Evolutionary conservation across 768 basidiomycete species (phyloP).

Genomic region (Suillus subalutaceus): DNA sequence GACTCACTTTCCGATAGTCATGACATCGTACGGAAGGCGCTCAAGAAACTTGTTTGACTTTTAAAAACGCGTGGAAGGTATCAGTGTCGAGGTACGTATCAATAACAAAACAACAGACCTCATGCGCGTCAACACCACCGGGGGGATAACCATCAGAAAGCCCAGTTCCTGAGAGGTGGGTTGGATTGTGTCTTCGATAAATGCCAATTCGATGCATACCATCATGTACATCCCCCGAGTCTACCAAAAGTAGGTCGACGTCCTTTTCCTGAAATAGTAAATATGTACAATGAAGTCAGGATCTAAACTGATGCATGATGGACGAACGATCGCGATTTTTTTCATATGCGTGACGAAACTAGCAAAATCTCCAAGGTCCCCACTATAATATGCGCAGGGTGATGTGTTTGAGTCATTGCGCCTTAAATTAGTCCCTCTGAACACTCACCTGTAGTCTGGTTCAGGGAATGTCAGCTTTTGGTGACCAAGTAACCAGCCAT

Average conservation of each 20-base stretch:
- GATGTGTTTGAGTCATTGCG: background rate
- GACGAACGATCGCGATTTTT: slow-evolving; percentile 58
- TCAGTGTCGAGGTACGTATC: background rate
- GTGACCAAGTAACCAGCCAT: slow-evolving; percentile 85
- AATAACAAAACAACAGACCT: slow-evolving; percentile 41
- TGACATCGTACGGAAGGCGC: slow-evolving; percentile 76
- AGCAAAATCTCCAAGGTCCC: slow-evolving; percentile 79
- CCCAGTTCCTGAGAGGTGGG: slow-evolving; percentile 59
- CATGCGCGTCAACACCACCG: slow-evolving; percentile 72
- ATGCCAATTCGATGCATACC: slow-evolving; percentile 36
- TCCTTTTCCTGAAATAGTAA: slow-evolving; percentile 51
- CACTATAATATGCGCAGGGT: slow-evolving; percentile 32
- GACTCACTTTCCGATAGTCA: slow-evolving; percentile 82
- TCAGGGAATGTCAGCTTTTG: slow-evolving; percentile 74
- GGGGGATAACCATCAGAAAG: slow-evolving; percentile 74
- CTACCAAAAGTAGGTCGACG: slow-evolving; percentile 82
- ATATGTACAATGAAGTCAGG: background rate
- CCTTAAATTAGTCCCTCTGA: background rate
- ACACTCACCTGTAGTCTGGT: slow-evolving; percentile 65
- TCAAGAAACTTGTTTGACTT: slow-evolving; percentile 78
- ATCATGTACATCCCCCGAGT: slow-evolving; percentile 80
- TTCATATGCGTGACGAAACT: slow-evolving; percentile 90
- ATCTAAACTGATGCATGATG: slow-evolving; percentile 1
- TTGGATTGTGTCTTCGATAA: background rate
- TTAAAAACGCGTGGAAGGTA: background rate